phyloP scores from a whole-genome alignment of 768 basidiomycete genomes.

The Trametes meyenii region DNA sequence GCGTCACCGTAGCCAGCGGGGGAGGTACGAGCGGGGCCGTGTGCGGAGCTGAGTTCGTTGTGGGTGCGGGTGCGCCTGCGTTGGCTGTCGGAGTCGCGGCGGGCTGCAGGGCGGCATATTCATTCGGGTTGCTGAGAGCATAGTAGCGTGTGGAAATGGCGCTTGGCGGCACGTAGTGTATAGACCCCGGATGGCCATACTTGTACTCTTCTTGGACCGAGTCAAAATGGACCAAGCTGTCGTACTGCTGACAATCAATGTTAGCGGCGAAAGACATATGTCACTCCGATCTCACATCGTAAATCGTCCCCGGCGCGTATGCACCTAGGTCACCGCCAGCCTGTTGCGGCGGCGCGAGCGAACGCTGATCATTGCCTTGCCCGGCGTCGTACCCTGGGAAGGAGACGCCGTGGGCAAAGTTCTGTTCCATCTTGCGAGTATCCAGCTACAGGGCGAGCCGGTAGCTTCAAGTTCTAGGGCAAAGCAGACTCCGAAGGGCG shows the following conservation, averaged over 20 bases:
- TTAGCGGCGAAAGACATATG: background rate
- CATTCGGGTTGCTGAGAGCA: conserved; percentile 15
- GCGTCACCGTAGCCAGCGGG: background rate
- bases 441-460: background rate
- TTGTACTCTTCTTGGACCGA: background rate
- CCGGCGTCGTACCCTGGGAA: too few relatives aligned
- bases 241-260: background rate
- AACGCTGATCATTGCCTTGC: too few relatives aligned
- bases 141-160: conserved; percentile 19
- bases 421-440: too few relatives aligned
- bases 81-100: background rate
- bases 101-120: background rate
- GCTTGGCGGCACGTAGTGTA: conserved; percentile 14
- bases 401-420: too few relatives aligned
- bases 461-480: background rate
- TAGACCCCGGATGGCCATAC: background rate
- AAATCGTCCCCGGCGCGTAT: too few relatives aligned
- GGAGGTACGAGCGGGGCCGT: background rate
- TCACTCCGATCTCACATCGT: background rate
- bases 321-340: too few relatives aligned
- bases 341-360: too few relatives aligned
- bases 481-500: background rate
- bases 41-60: background rate
- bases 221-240: background rate
- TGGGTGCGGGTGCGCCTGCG: background rate